A percentile compares a stretch with the other conserved stretches of the same genome.
Conservation (phyloP, 352 stramenopile genomes). For the Phytophthora nicotianae region DNA sequence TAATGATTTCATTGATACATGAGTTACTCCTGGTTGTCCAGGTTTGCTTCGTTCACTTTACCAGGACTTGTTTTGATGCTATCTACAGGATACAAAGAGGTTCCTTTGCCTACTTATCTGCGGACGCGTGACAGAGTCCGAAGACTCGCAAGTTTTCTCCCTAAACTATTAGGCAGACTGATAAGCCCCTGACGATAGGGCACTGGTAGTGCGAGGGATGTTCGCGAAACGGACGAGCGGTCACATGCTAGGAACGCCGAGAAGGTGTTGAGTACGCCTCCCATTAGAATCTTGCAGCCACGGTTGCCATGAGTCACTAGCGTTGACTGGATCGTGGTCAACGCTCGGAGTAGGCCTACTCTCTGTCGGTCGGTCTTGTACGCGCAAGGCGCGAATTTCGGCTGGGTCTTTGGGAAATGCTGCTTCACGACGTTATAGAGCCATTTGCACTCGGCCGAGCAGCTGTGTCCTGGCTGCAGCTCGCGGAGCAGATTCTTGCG, state of each 20-base stretch:
- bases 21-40: constrained; percentile 8
- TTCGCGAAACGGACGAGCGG: constrained; percentile 16
- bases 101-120: constrained; percentile 2
- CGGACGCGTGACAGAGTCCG: constrained; percentile 18
- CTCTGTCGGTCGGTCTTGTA: constrained; percentile 29
- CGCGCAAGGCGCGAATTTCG: constrained; percentile 18
- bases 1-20: constrained; percentile 2
- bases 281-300: constrained; percentile 42
- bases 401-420: constrained; percentile 47
- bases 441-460: constrained; percentile 50
- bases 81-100: background rate
- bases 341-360: constrained; percentile 29
- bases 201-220: constrained; percentile 16
- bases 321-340: constrained; percentile 45
- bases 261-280: constrained; percentile 38
- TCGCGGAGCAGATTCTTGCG: constrained; percentile 43
- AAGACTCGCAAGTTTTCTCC: constrained; percentile 25
- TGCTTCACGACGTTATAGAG: constrained; percentile 46
- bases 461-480: constrained; percentile 43
- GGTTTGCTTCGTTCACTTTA: constrained; percentile 4
- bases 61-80: constrained; percentile 3
- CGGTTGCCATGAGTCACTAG: constrained; percentile 44
- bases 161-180: constrained; percentile 18
- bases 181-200: constrained; percentile 11
- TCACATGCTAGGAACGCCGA: constrained; percentile 28